phyloP scores from a whole-genome alignment of 805 yeast genomes.

The Nakazawaea sp. region DNA sequence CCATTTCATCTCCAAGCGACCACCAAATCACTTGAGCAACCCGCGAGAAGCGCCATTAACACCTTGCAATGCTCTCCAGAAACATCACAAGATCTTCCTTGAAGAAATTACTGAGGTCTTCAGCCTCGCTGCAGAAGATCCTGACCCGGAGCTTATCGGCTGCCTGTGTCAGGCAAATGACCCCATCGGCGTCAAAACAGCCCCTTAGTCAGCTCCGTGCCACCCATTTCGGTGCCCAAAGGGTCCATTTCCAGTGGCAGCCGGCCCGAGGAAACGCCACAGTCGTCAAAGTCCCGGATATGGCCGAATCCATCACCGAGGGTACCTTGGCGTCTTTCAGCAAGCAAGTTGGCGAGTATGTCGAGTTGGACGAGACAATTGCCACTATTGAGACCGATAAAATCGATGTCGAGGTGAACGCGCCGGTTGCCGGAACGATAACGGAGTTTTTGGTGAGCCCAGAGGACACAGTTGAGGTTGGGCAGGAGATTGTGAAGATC shows the following conservation, averaged over 20 bases:
- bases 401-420: conserved; percentile 93
- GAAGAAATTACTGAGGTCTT: not conserved
- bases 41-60: too few species aligned
- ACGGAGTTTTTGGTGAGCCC: conserved; percentile 74
- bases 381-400: conserved; percentile 98
- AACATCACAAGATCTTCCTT: not conserved
- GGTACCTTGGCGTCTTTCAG: conserved; percentile 74
- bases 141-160: not conserved
- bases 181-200: conserved; percentile 1
- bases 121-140: not conserved
- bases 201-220: not conserved
- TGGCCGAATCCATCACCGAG: conserved; percentile 98
- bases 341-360: conserved; percentile 82
- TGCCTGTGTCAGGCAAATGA: not conserved
- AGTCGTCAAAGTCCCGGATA: conserved; percentile 86
- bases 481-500: conserved; percentile 83
- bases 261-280: conserved; percentile 24
- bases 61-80: conserved; percentile 7
- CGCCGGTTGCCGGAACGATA: conserved; percentile 88
- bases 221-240: conserved; percentile 3
- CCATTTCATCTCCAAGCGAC: too few species aligned
- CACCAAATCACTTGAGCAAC: too few species aligned
- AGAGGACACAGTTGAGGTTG: conserved; percentile 93
- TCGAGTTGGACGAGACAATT: conserved; percentile 78
- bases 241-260: not conserved